Evolutionary conservation across 306 rosid species (phyloP), one percentile per base, ranked within the genome.

Genomic region (Acmispon strigosus): DNA sequence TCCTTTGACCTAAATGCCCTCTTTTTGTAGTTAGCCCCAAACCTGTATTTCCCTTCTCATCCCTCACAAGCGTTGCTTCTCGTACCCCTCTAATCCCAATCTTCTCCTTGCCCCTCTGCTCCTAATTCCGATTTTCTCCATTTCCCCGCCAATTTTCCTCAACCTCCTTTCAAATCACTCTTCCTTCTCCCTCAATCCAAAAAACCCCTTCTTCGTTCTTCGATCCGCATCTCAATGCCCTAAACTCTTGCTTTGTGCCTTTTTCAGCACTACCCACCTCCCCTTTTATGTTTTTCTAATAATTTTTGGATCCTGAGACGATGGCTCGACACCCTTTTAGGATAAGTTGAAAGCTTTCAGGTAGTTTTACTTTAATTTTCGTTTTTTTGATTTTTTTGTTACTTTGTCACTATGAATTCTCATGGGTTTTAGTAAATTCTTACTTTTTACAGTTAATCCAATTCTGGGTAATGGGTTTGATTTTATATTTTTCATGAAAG

Each of bases 1-100:
- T 56, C 45, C 52, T 85, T 69, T 88, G 96, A 88, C 96, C 87
- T 85, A 92, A 90, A 92, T 92, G 73, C 98, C 98, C 98, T 75
- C 80, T 81, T 74, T 82, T 63, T 29, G 67, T 57, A 70, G 76
- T n/a, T 48, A 70, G 77, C 87, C 64, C 76, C 72, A 32, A 66
- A 68, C 77, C 93, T 79, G 88, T 75, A 88, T 78, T 92, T 88
- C 96, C 96, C 53, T 83, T 92, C 83, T 76, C 86, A 90, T 66
- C 96, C 96, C 90, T 92, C 71, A 63, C 69, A 77, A 60, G 24
- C 70, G 66, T 70, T 86, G 71, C 84, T 83, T 78, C 86, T 78
- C 66, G 78, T 86, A 89, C 97, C 91, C 96, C 80, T 80, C 78
- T 63, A 84, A 84, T 77, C 91, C 42, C 82, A 79, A 71, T 84